phyloP scores from a whole-genome alignment of 2,329 filamentous ascomycete genomes.

The Fusarium paranaense region DNA sequence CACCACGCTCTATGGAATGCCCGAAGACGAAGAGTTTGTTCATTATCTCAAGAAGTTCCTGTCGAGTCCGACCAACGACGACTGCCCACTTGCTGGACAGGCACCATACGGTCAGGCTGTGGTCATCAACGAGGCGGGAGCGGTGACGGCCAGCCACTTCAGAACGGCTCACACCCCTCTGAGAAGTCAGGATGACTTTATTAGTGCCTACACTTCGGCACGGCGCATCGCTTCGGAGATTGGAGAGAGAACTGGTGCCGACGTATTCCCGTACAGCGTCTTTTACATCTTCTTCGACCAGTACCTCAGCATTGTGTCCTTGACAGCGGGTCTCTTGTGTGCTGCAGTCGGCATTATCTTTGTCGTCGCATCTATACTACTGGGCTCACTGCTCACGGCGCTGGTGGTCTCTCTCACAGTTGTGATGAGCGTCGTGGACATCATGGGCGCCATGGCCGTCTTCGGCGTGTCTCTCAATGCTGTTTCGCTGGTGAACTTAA shows the following conservation, averaged over 20 bases:
- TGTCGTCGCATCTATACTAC: constrained; percentile 79
- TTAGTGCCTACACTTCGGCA: constrained; percentile 87
- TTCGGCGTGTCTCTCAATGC: constrained; percentile 92
- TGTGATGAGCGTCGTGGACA: constrained; percentile 92
- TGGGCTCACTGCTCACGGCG: constrained; percentile 87
- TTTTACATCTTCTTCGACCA: constrained; percentile 99
- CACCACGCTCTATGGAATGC: constrained; percentile 89
- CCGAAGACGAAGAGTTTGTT: constrained; percentile 90
- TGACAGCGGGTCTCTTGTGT: constrained; percentile 83
- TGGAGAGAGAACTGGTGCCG: constrained; percentile 75
- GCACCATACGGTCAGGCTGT: constrained; percentile 89
- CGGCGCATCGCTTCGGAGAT: constrained; percentile 87
- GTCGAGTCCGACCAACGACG: constrained; percentile 79
- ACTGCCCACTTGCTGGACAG: constrained; percentile 88
- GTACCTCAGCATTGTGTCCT: constrained; percentile 84
- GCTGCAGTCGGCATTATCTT: constrained; percentile 90
- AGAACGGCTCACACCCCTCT: constrained; percentile 89
- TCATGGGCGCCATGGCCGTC: constrained; percentile 94
- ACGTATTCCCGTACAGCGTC: constrained; percentile 95
- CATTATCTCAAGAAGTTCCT: constrained; percentile 89
- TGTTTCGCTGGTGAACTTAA: constrained; percentile 92
- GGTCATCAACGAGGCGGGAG: constrained; percentile 73
- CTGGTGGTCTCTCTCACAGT: constrained; percentile 88
- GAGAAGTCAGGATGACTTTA: constrained; percentile 91
- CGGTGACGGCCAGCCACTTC: constrained; percentile 88